phyloP scores from a whole-genome alignment of 2,329 filamentous ascomycete species.

The Fusarium pseudonygamai region DNA sequence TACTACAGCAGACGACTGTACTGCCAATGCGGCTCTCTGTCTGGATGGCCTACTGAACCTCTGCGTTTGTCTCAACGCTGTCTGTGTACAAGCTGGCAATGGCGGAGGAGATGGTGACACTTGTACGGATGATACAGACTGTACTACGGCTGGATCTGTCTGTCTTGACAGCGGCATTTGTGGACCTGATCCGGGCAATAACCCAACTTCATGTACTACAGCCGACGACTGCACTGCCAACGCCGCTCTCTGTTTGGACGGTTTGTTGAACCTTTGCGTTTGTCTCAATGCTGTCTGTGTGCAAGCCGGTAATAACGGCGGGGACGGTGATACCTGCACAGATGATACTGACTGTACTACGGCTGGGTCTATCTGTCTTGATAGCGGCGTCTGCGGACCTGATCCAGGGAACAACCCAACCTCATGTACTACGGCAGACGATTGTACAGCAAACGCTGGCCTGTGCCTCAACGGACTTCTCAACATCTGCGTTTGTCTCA shows the following conservation, averaged over 20 bases:
- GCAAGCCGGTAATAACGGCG: background rate
- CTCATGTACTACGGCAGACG: background rate
- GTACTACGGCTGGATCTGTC: background rate
- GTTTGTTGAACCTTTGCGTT: background rate
- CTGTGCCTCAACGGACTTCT: background rate
- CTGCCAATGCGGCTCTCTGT: background rate
- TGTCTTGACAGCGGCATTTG: background rate
- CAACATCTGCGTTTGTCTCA: background rate
- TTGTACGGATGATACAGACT: background rate
- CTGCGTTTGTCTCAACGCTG: background rate
- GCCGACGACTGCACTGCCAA: background rate
- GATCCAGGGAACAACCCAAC: background rate
- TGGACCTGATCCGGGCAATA: background rate
- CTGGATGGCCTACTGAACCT: background rate
- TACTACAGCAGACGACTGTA: background rate
- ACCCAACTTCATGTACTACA: background rate
- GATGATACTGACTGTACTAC: background rate
- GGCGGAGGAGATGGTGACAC: background rate
- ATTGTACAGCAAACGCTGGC: background rate
- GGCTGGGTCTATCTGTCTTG: background rate
- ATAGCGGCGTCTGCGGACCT: background rate
- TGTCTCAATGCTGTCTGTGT: background rate
- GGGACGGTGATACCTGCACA: background rate
- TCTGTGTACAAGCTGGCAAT: background rate
- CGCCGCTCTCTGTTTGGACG: background rate